Evolutionary conservation across 2,329 filamentous ascomycete genomes (phyloP).

Genomic region (Monosporascus sp.): DNA sequence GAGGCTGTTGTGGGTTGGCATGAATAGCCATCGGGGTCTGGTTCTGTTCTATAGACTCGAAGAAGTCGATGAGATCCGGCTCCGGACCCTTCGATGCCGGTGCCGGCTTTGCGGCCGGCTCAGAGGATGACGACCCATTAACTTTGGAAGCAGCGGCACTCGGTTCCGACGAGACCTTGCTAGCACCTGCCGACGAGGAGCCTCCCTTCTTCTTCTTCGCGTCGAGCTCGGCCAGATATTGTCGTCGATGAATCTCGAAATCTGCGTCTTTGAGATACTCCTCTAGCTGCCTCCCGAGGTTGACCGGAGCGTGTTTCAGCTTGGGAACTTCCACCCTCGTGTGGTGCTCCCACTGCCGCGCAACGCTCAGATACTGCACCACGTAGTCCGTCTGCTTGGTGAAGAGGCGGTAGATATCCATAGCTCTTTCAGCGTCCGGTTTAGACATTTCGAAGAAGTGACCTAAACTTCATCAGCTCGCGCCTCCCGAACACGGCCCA

Average conservation of each 20-base stretch:
- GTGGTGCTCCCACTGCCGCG: constrained; percentile 84
- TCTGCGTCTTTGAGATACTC: constrained; percentile 93
- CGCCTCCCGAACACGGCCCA: neutral
- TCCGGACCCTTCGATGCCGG: constrained; percentile 56
- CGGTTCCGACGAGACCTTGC: constrained; percentile 27
- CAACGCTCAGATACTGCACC: constrained; percentile 81
- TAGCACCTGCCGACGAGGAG: constrained; percentile 27
- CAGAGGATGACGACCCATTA: constrained; percentile 24
- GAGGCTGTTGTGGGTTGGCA: constrained; percentile 30
- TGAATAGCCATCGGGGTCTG: constrained; percentile 63
- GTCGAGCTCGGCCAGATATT: constrained; percentile 85
- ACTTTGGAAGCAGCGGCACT: constrained; percentile 36
- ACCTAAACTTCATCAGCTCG: constrained; percentile 45
- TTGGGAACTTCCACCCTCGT: constrained; percentile 93
- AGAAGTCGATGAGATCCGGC: constrained; percentile 87
- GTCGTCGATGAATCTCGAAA: constrained; percentile 86
- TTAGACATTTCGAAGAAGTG: constrained; percentile 99
- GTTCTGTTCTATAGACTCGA: constrained; percentile 86
- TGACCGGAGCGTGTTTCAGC: constrained; percentile 93
- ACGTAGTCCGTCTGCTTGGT: constrained; percentile 88
- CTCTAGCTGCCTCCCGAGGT: constrained; percentile 80
- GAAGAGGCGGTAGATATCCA: constrained; percentile 89
- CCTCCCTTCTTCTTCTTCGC: constrained; percentile 54
- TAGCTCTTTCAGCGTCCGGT: constrained; percentile 83
- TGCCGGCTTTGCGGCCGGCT: constrained; percentile 35